A percentile compares a stretch with the other conserved stretches of the same genome.
These are phyloP conservation scores for Suillus subaureus DNA, from an alignment of 768 basidiomycete species.

Conservation along the genomic window DNA sequence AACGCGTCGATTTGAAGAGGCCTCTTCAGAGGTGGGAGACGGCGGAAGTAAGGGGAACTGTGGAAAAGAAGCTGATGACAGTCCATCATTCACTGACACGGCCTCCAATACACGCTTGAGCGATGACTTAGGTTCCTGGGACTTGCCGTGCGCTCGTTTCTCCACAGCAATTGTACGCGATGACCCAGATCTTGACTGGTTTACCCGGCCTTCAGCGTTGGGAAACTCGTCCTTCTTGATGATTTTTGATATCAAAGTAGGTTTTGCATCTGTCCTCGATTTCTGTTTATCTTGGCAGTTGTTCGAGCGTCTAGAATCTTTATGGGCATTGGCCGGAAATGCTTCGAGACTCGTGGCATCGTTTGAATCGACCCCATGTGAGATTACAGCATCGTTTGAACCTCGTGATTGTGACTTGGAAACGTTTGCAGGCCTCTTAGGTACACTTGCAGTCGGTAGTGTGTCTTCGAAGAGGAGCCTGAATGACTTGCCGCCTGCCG, in stretches of 20 bases:
- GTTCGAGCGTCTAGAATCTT: constrained; percentile 3
- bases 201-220: background rate
- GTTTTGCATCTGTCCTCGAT: background rate
- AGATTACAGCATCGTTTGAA: background rate
- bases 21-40: constrained; percentile 59
- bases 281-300: too few relatives aligned
- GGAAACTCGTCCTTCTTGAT: background rate
- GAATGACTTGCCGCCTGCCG: constrained; percentile 60
- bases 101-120: constrained; percentile 45
- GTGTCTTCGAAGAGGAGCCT: constrained; percentile 68
- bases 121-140: constrained; percentile 30
- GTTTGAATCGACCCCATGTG: constrained; percentile 5
- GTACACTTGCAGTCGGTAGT: constrained; percentile 20
- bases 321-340: background rate
- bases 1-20: constrained; percentile 27
- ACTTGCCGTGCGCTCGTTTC: background rate
- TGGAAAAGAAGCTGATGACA: constrained; percentile 7
- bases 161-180: background rate
- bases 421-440: constrained; percentile 16
- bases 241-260: background rate
- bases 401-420: background rate
- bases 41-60: constrained; percentile 56
- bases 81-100: background rate
- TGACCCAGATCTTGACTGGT: background rate
- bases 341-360: constrained; percentile 7